phyloP scores from a whole-genome alignment of 768 basidiomycete genomes.

The Lyophyllum decastes region DNA sequence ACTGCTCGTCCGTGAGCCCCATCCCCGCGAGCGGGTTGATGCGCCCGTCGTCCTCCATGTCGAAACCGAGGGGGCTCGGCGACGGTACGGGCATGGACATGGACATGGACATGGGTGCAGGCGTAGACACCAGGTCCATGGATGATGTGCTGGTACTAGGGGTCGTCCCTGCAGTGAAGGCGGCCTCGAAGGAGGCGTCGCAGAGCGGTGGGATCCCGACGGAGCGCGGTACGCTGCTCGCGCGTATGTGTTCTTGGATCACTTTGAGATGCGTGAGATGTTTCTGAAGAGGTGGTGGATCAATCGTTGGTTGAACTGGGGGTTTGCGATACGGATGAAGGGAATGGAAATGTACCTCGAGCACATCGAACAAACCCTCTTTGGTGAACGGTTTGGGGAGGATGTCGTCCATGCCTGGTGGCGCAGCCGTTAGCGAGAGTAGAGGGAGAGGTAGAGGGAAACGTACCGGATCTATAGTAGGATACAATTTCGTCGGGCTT shows the following conservation, averaged over 20 bases:
- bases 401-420: conserved; percentile 90
- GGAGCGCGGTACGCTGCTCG: conserved; percentile 51
- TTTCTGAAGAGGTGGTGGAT: not conserved
- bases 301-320: not conserved
- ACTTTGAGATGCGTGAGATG: conserved; percentile 77
- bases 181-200: conserved; percentile 55
- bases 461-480: conserved; percentile 74
- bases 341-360: conserved; percentile 62
- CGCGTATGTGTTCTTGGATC: conserved; percentile 73
- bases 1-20: conserved; percentile 90
- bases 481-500: conserved; percentile 92
- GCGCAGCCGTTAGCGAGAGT: not conserved
- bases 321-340: no score
- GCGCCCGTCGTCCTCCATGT: conserved; percentile 51
- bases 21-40: conserved; percentile 86
- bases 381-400: conserved; percentile 98
- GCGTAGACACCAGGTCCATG: no score
- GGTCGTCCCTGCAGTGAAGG: conserved; percentile 36
- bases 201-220: conserved; percentile 67
- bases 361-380: conserved; percentile 86
- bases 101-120: no score
- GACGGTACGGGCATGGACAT: not conserved
- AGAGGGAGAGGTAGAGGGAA: not conserved
- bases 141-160: no score
- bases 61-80: conserved; percentile 12